Base-by-base conservation (phyloP, 805 yeast species). In the Metschnikowia orientalis region DNA sequence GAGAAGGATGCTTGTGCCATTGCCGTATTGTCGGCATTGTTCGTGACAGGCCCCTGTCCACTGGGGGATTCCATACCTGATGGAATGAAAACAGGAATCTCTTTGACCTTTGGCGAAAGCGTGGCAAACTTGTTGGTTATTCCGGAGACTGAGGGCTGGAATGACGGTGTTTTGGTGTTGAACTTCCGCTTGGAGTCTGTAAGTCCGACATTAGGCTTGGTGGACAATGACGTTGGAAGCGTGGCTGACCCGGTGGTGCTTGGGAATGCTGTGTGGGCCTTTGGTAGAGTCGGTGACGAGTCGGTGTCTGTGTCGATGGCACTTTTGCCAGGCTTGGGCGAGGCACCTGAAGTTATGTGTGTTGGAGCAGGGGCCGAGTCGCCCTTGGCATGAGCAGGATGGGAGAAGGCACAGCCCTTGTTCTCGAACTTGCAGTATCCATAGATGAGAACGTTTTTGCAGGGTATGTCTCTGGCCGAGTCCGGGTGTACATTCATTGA, bases 391-490 rank as follows among this genome's bases (percentile, higher is more conserved):
- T 18, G 18, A 22, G 17, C 18, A 53, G 59, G 38, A 73, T 81
- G 54, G 31, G 75, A 77, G 53, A 85, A 87, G 2, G 80, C 81
- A 53, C 95, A 87, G 8, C 95, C 95, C 49, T 85, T 86, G 45
- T 82, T 81, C 48, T 84, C 88, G 60, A 74, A 86, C 55, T 85
- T 85, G 65, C 96, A 87, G 50, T 73, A 85, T 3, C 95, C 96
- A 62, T 86, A 87, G 20, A 85, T 84, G 29, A 81, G 75, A 35
- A 86, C 79, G 50, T 87, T 87, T 54, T 88, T 73, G 60, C 95
- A 87, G 35, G 82, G 88, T 18, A 86, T 79, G 38, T 79, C 79
- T 56, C 75, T 80, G 5, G 89, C 88, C 53, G 74, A 61, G 26
- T 75, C 79, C 37, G 64, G 61, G 47, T 72, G 71, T 38, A 65